Base-by-base conservation (phyloP, 495 filamentous ascomycete genomes). In the Friedmanniomyces endolithicus region DNA sequence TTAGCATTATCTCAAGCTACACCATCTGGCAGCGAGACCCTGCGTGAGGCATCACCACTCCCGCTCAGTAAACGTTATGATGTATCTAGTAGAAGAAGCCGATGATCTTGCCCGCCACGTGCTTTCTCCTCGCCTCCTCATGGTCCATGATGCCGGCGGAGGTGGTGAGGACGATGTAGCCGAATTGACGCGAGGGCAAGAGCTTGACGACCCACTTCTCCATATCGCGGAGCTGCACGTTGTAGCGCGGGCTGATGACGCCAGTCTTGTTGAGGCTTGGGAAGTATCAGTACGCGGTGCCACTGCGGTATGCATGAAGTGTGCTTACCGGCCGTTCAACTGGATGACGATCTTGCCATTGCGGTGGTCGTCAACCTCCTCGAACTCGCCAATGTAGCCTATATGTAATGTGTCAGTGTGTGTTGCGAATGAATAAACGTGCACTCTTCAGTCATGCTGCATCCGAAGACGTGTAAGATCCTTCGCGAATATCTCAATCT, bases 341-440 rank as follows among this genome's bases (percentile, higher is more conserved):
- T 94, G 87, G 74, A 95, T 88, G 67, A 95, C 88, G 62, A 96
- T 94, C 82, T 95, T 95, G 78, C 88, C 92, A 68, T 87, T 88
- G 68, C 92, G 87, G 83, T 98, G 92, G 78, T 98, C 88, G 69
- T 98, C 92, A 66, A 98, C 87, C 76, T 96, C 88, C 80, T 97
- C 94, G 74, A 97, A 98, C 76, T 97, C 94, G 77, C 90, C 92
- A 73, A 98, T 96, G 79, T 96, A 98, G 69, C 92, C 92, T 95
- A 69, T 40, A 60, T 50, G 22, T 33, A 63, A 53, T 56, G 48
- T 56, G 69, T 89, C 70, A 88, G 83, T 64, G 48, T 2, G 81
- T 94, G 85, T 95, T 74, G 85, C 85, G 78, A 82, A 76, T 72
- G 78, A 83, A 80, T 90, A 94, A 94, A 95, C 87, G 83, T 85